phyloP scores from a whole-genome alignment of 2,329 filamentous ascomycete species.

The Epichloe aotearoae region DNA sequence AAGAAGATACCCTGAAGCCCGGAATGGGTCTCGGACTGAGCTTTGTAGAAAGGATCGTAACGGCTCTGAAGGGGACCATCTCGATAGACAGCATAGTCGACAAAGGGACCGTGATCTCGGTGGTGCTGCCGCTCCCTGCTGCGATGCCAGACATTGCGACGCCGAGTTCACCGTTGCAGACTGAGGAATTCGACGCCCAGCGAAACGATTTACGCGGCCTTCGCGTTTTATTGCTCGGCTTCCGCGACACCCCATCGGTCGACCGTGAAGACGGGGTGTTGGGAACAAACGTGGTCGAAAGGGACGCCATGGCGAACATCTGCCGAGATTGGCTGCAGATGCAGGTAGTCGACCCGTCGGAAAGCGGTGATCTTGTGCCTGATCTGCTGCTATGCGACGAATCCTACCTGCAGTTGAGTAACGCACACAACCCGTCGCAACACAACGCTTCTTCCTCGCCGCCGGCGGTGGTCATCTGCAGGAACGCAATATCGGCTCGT shows the following conservation, averaged over 20 bases:
- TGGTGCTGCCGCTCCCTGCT: conserved; percentile 17
- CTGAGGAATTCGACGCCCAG: conserved; percentile 17
- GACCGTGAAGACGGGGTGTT: conserved; percentile 1
- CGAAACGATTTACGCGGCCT: conserved; percentile 18
- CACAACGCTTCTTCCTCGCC: conserved; percentile 4
- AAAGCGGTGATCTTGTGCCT: conserved; percentile 8
- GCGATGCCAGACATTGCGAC: conserved; percentile 1
- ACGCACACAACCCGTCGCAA: conserved; percentile 8
- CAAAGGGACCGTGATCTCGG: conserved; percentile 23
- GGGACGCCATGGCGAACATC: conserved; percentile 8
- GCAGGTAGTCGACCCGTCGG: conserved; percentile 11
- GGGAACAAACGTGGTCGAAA: conserved; percentile 4
- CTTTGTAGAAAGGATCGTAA: conserved; percentile 47
- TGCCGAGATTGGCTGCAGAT: conserved; percentile 22
- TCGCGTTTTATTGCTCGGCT: conserved; percentile 16
- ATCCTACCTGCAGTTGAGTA: conserved; percentile 13
- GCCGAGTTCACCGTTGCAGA: conserved; percentile 4
- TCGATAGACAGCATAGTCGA: conserved; percentile 35
- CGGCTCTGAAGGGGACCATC: conserved; percentile 44
- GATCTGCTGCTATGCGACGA: conserved; percentile 16
- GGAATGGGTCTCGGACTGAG: conserved; percentile 54
- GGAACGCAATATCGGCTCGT: conserved; percentile 2
- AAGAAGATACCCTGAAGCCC: conserved; percentile 46
- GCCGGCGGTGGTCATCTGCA: conserved; percentile 5
- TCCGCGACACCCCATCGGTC: conserved; percentile 6